phyloP scores from a whole-genome alignment of 768 basidiomycete genomes.

The Leucogyrophana mollusca region DNA sequence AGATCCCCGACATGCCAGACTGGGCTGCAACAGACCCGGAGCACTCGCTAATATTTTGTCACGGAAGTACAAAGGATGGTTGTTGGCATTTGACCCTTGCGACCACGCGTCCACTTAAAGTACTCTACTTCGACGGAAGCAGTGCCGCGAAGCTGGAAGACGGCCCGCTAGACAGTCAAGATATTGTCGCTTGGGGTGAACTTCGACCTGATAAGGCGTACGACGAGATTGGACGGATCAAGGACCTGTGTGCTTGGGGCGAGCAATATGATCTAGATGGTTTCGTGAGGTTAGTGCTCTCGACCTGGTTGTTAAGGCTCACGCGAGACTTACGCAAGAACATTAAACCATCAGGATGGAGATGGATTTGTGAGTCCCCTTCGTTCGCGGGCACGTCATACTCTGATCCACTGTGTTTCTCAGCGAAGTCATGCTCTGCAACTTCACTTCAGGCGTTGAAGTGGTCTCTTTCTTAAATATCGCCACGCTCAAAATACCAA shows the following conservation, averaged over 20 bases:
- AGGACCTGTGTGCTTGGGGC: constrained; percentile 33
- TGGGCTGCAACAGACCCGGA: constrained; percentile 37
- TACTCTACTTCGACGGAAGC: constrained; percentile 32
- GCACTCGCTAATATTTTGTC: constrained; percentile 38
- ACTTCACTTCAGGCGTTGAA: constrained; percentile 40
- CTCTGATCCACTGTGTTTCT: background rate
- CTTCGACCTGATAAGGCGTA: constrained; percentile 12
- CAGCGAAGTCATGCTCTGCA: constrained; percentile 50
- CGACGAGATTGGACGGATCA: constrained; percentile 24
- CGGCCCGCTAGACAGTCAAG: constrained; percentile 35
- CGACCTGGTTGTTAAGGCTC: too few relatives aligned
- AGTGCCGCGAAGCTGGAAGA: constrained; percentile 27
- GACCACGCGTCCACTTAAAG: constrained; percentile 23
- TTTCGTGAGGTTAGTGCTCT: constrained; percentile 24
- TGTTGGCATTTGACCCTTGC: constrained; percentile 31
- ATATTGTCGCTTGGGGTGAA: constrained; percentile 31
- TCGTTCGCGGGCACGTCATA: background rate
- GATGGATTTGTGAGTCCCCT: constrained; percentile 44
- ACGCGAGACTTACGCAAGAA: too few relatives aligned
- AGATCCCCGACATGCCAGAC: constrained; percentile 27
- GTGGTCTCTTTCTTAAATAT: constrained; percentile 40
- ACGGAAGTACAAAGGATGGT: constrained; percentile 1
- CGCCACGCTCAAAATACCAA: background rate
- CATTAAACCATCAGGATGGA: constrained; percentile 43
- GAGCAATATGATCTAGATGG: constrained; percentile 29